phyloP scores from a whole-genome alignment of 495 filamentous ascomycete species.

The Hypoxylon fragiforme region DNA sequence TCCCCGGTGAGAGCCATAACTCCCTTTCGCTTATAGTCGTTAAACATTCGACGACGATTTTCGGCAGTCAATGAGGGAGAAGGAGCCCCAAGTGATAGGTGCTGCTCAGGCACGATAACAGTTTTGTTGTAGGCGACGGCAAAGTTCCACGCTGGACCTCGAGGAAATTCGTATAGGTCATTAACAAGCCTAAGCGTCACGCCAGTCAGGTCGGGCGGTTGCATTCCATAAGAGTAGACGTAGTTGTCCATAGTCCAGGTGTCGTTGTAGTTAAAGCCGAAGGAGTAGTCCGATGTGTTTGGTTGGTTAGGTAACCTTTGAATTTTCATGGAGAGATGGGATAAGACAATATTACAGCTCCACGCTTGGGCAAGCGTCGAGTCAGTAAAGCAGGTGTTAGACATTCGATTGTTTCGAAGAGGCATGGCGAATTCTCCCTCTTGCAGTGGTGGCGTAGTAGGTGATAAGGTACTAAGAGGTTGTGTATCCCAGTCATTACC shows the following conservation, averaged over 20 bases:
- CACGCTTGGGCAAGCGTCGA: slow-evolving; percentile 65
- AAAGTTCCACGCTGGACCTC: slow-evolving; percentile 79
- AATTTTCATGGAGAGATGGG: slow-evolving; percentile 41
- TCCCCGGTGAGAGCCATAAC: slow-evolving; percentile 59
- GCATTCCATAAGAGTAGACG: slow-evolving; percentile 69
- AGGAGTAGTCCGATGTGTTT: slow-evolving; percentile 36
- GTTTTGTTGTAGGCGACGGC: slow-evolving; percentile 74
- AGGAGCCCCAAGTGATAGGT: slow-evolving; percentile 38
- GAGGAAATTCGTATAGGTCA: slow-evolving; percentile 60
- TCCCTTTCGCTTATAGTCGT: slow-evolving; percentile 50
- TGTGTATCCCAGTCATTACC: slow-evolving; percentile 64
- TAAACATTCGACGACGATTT: slow-evolving; percentile 26
- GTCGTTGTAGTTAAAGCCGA: slow-evolving; percentile 41
- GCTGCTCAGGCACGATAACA: slow-evolving; percentile 68
- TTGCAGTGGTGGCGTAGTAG: slow-evolving; percentile 61
- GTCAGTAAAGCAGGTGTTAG: slow-evolving; percentile 68
- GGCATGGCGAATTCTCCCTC: slow-evolving; percentile 68
- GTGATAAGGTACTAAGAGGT: slow-evolving; percentile 59
- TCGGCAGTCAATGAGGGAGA: slow-evolving; percentile 10
- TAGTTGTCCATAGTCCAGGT: slow-evolving; percentile 39
- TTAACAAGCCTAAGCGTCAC: slow-evolving; percentile 62
- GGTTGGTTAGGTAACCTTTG: slow-evolving; percentile 13
- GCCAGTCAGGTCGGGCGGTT: slow-evolving; percentile 62
- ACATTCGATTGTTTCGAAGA: slow-evolving; percentile 56
- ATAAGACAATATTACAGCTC: slow-evolving; percentile 59